Conservation (phyloP, 2,329 filamentous ascomycete genomes). For the Tolypocladium guangdongense region DNA sequence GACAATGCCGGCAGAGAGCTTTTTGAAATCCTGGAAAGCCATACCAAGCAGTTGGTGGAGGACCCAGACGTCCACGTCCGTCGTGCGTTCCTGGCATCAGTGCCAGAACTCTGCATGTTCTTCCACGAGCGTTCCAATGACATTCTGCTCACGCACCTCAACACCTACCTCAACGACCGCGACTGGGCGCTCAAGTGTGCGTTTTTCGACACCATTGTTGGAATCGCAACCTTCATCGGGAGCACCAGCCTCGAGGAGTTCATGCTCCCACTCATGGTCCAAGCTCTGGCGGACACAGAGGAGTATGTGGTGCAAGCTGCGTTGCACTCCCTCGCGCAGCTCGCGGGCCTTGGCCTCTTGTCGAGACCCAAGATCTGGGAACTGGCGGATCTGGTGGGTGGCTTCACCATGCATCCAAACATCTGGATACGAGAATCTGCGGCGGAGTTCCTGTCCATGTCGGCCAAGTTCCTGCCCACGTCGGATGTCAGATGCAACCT, state of each 20-base stretch:
- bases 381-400: constrained; percentile 68
- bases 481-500: constrained; percentile 80
- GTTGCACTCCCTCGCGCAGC: constrained; percentile 74
- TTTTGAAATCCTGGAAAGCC: constrained; percentile 71
- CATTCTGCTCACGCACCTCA: constrained; percentile 89
- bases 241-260: constrained; percentile 87
- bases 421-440: constrained; percentile 90
- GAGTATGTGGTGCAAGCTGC: constrained; percentile 91
- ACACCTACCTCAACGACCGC: constrained; percentile 91
- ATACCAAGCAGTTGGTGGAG: constrained; percentile 83
- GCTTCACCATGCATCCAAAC: constrained; percentile 90
- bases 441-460: constrained; percentile 68
- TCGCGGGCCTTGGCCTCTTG: constrained; percentile 79
- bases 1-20: constrained; percentile 79
- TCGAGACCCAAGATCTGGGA: constrained; percentile 81
- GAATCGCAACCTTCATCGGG: constrained; percentile 82
- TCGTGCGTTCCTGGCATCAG: constrained; percentile 81
- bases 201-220: constrained; percentile 92
- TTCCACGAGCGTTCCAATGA: constrained; percentile 91
- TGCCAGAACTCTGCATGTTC: constrained; percentile 86
- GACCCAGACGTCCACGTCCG: constrained; percentile 79
- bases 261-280: constrained; percentile 89
- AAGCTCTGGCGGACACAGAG: constrained; percentile 84
- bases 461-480: constrained; percentile 62
- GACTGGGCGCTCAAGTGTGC: constrained; percentile 96